Conservation (phyloP, 768 basidiomycete species). For the Pulveroboletus sp. region DNA sequence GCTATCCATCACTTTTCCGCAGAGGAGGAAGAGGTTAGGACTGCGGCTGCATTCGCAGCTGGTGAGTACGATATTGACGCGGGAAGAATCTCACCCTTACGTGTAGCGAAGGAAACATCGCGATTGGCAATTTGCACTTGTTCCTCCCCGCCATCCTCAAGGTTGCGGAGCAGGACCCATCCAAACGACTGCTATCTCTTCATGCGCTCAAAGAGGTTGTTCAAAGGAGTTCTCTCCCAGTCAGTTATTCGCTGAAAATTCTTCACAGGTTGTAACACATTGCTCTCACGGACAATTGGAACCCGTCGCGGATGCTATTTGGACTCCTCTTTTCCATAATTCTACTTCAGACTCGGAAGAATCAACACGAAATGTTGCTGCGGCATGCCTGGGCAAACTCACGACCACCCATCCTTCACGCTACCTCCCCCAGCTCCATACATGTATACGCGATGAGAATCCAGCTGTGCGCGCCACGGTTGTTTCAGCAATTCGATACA, state of each 20-base stretch:
- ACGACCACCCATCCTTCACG: slow-evolving; percentile 86
- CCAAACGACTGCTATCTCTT: slow-evolving; percentile 78
- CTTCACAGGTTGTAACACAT: slow-evolving; percentile 78
- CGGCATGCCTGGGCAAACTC: slow-evolving; percentile 93
- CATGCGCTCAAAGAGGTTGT: slow-evolving; percentile 90
- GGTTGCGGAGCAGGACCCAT: slow-evolving; percentile 66
- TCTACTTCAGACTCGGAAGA: slow-evolving; percentile 82
- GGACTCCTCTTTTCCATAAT: slow-evolving; percentile 89
- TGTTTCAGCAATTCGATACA: slow-evolving; percentile 86
- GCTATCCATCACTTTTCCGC: slow-evolving; percentile 70
- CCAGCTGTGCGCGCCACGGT: slow-evolving; percentile 81
- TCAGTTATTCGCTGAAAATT: background rate
- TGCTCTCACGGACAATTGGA: slow-evolving; percentile 82
- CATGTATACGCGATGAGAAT: slow-evolving; percentile 62
- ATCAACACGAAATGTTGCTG: slow-evolving; percentile 88
- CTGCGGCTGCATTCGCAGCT: slow-evolving; percentile 92
- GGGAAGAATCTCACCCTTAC: background rate
- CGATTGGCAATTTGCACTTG: slow-evolving; percentile 84
- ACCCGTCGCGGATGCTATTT: slow-evolving; percentile 81
- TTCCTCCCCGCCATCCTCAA: slow-evolving; percentile 85
- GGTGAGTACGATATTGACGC: slow-evolving; percentile 40
- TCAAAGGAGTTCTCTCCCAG: background rate
- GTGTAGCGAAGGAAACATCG: slow-evolving; percentile 72
- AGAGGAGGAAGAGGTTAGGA: slow-evolving; percentile 80
- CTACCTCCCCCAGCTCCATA: slow-evolving; percentile 91